Evolutionary conservation across 2,329 filamentous ascomycete genomes (phyloP), one percentile per base, ranked within the genome.

Genomic region (Aureobasidium sp.): DNA sequence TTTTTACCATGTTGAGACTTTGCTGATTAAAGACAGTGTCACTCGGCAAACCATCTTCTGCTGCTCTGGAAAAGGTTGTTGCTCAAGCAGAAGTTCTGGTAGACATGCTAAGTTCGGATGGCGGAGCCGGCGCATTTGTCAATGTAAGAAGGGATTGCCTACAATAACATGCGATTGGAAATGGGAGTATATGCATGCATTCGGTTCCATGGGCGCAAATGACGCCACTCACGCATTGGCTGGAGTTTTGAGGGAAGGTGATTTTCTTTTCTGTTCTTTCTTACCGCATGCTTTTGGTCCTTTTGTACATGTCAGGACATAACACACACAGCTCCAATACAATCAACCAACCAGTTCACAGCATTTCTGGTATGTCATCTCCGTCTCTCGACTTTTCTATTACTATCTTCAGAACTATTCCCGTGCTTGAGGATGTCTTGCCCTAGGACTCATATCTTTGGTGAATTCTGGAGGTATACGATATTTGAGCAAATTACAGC

Each of bases 11-110:
- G 13, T 37, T 32, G 62, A 39, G 32, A n/a, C 15, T 25, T 61
- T 64, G 67, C 69, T 75, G 67, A 76, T 67, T 37, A 3, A 9
- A 7, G 21, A 21, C 57, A 97, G 93, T 91, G 45, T 95, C 90
- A 0, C 81, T 97, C 3, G 94, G 94, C 54, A 95, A 96, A 75
- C 93, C 91, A 0, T 91, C 90, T 3, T 86, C 87, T 5, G 90
- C 94, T 2, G 90, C 91, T 1, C 76, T 99, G 34, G 93, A 97
- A 73, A 87, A 86, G 63, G 74, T 97, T 6, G 91, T 89, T 70
- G 89, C 92, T 63, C 91, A 97, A 75, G 95, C 91, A 0, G 88
- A 86, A 65, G 89, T 90, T 1, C 78, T 97, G 15, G 82, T 97
- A n/a, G 88, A 91, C 63, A 88, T 93, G 61, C 80, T 96, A 15